Conservation (phyloP, 371 early-diverging fungal species). For the Mortierella sp. region DNA sequence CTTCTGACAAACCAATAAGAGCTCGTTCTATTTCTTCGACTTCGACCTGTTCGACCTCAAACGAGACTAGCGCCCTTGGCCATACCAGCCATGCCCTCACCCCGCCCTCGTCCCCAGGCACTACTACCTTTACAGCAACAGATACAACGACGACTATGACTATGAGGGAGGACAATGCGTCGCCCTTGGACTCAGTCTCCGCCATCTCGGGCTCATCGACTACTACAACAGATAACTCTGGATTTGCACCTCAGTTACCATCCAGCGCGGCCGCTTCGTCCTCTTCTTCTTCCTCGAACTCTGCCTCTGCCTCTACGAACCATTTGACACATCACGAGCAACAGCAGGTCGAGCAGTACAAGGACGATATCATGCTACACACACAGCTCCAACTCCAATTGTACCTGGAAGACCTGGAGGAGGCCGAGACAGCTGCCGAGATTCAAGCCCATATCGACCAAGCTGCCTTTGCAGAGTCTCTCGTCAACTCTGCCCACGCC, state of each 20-base stretch:
- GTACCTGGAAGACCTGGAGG: constrained; percentile 45
- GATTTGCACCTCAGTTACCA: neutral
- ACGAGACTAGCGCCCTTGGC: neutral
- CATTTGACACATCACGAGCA: neutral
- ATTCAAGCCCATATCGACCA: constrained; percentile 6
- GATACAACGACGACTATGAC: too few relatives aligned
- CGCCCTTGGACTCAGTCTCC: neutral
- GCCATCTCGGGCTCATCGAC: neutral
- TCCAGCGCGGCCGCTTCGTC: neutral
- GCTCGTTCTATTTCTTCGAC: neutral
- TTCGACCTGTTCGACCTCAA: neutral
- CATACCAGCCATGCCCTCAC: neutral
- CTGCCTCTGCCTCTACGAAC: neutral
- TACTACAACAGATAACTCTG: neutral
- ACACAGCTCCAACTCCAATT: constrained; percentile 46
- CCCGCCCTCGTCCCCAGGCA: constrained; percentile 5
- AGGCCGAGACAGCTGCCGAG: constrained; percentile 25
- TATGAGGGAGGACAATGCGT: neutral
- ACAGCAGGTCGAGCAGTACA: constrained; percentile 29
- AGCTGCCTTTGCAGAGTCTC: constrained; percentile 13
- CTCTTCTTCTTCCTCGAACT: neutral
- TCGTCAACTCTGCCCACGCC: constrained; percentile 16
- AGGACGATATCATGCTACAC: constrained; percentile 33
- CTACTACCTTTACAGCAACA: neutral
- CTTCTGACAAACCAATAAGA: constrained; percentile 5